These are phyloP conservation scores for Thuja plicata DNA, from an alignment of 83 land plant species.

Conservation along the genomic window DNA sequence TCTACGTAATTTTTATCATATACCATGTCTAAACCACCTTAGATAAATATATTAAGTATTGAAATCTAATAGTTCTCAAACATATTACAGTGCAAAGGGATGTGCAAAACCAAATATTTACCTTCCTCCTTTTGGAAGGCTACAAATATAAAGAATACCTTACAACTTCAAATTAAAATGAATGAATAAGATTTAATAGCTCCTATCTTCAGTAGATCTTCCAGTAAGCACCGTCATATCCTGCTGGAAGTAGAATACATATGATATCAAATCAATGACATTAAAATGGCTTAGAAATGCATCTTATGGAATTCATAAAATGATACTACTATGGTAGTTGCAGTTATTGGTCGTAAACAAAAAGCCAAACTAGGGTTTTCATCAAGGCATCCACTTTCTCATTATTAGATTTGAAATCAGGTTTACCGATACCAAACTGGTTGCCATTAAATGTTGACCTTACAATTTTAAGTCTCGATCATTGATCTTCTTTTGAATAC, in stretches of 20 bases:
- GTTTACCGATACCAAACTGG: constrained; percentile 2
- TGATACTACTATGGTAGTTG: background rate
- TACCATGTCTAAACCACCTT: constrained; percentile 1
- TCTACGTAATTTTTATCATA: too few species aligned
- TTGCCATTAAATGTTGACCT: background rate
- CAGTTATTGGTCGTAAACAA: background rate
- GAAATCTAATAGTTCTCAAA: background rate
- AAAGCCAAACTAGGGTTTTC: background rate
- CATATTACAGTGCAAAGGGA: constrained; percentile 5
- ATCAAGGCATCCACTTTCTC: background rate
- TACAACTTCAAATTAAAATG: background rate
- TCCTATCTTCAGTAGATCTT: background rate
- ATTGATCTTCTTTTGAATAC: constrained; percentile 21
- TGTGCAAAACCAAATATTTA: background rate
- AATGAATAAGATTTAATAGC: constrained; percentile 14
- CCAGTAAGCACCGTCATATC: background rate
- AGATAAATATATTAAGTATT: background rate
- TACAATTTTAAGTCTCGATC: background rate
- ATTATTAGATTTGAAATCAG: background rate
- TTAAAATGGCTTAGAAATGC: constrained; percentile 5
- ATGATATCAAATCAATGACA: constrained; percentile 3
- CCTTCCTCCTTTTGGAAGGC: constrained; percentile 4
- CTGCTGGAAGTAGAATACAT: constrained; percentile 9
- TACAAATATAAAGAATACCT: constrained; percentile 13
- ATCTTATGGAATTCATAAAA: background rate